Evolutionary conservation across 2,329 filamentous ascomycete genomes (phyloP), one percentile per base, ranked within the genome.

Genomic region (Emmonsiellopsis sp.): DNA sequence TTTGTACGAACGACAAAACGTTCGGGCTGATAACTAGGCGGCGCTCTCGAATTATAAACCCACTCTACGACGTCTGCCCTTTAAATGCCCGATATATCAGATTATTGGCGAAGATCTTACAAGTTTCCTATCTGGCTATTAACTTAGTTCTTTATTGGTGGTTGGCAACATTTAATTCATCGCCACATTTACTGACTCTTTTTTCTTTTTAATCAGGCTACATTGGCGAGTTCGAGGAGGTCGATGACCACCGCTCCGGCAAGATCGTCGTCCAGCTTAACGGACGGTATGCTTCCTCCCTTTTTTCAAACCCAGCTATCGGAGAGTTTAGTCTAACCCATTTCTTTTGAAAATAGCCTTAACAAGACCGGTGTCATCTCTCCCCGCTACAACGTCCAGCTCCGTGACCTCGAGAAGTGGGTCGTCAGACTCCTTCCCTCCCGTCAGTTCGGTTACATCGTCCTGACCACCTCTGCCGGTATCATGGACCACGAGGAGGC

Each of bases 401-500:
- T 98, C 71, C 79, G 82, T 70, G 93, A 98, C 69, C 84, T 98
- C 73, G 93, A 98, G 88, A 96, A 97, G 84, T 98, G 93, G 93
- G 90, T 97, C 69, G 89, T 95, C 80, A 95, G 95, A 85, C 87
- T 98, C 72, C 85, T 98, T 62, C 93, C 93, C 65, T 91, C 93
- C 64, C 93, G 93, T 96, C 93, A 98, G 80, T 98, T 98, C 83
- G 93, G 93, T 72, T 96, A 90, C 81, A 89, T 98, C 72, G 90
- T 98, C 77, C 87, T 98, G 70, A 98, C 93, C 76, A 98, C 93
- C 78, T 96, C 91, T 57, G 90, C 93, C 62, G 93, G 93, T 76
- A 98, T 98, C 77, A 97, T 98, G 92, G 93, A 98, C 82, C 93
- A 98, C 82, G 93, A 98, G 83, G 93, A 98, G 85, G 93, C 93